Base-by-base conservation (phyloP, 805 yeast genomes). In the Yarrowia deformans region DNA sequence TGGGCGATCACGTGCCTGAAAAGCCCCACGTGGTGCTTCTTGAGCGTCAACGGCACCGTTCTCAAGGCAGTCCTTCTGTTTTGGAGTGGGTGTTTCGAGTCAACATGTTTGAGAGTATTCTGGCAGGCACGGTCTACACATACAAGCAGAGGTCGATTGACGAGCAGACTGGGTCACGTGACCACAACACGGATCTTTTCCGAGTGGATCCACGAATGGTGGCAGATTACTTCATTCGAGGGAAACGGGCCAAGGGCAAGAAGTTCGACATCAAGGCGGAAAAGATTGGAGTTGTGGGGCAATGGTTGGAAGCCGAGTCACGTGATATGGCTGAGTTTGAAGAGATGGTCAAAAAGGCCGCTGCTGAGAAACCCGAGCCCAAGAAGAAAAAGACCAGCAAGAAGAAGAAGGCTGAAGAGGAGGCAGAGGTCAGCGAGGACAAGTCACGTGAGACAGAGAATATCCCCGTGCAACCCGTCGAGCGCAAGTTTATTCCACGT, bases 31-130 rank as follows among this genome's bases (percentile, higher is more conserved):
- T 46, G 18, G 29, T 63, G 1, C 32, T 63, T 0, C 39, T 63
- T 0, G 68, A 63, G 18, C 68, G 68, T 10, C 68, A 63, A 23
- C 14, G 68, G 4, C 68, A 63, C 9, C 68, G 68, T 13, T 23
- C 56, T 16, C 55, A 48, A 14, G 68, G 68, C 8, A 37, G 48
- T 29, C 55, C 45, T 12, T 37, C 68, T 23, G 68, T 63, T 8
- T 19, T 63, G 8, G 68, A 63, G 39, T 63, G 68, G 68, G 68
- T 63, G 12, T 63, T 63, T 9, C 23, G 55, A 3, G 68, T 63
- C 13, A 63, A 63, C 68, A 63, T 63, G 68, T 63, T 63, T 63
- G 68, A 63, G 39, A 48, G 56, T 10, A 63, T 63, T 37, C 14
- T 63, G 13, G 68, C 68, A 4, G 56, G 68, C 6, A 48, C 48